phyloP scores from a whole-genome alignment of 768 basidiomycete genomes.

The Leccinum barrowsii region DNA sequence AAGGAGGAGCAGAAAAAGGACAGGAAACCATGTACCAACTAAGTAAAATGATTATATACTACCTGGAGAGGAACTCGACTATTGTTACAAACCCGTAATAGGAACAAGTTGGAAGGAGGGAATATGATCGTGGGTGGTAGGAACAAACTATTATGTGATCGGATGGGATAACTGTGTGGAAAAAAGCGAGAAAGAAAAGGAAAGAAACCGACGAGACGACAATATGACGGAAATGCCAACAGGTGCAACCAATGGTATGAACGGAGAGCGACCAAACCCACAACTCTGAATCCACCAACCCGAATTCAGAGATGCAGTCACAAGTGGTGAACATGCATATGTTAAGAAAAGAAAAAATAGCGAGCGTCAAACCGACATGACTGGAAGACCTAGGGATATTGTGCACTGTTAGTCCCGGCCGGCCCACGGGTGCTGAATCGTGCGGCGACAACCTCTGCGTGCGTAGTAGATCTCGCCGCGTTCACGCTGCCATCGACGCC shows the following conservation, averaged over 20 bases:
- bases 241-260: too few species aligned
- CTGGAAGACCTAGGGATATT: too few species aligned
- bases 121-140: slow-evolving; percentile 14
- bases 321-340: slow-evolving; percentile 10
- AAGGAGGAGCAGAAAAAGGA: neutral
- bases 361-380: slow-evolving; percentile 1
- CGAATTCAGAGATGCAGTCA: slow-evolving; percentile 9
- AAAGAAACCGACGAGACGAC: too few species aligned
- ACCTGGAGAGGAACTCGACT: slow-evolving; percentile 21
- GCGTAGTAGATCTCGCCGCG: neutral
- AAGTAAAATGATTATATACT: slow-evolving; percentile 28
- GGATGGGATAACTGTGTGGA: slow-evolving; percentile 13
- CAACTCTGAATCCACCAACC: neutral
- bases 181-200: neutral
- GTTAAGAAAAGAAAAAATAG: slow-evolving; percentile 14
- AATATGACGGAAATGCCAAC: too few species aligned
- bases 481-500: slow-evolving; percentile 43
- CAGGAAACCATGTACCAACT: slow-evolving; percentile 5
- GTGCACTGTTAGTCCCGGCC: too few species aligned
- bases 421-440: too few species aligned
- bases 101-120: slow-evolving; percentile 17
- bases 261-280: too few species aligned
- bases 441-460: too few species aligned
- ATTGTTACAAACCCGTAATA: slow-evolving; percentile 32
- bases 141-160: slow-evolving; percentile 10